Evolutionary conservation across 345 rosid species (phyloP).

Genomic region (Trapa bicornis): DNA sequence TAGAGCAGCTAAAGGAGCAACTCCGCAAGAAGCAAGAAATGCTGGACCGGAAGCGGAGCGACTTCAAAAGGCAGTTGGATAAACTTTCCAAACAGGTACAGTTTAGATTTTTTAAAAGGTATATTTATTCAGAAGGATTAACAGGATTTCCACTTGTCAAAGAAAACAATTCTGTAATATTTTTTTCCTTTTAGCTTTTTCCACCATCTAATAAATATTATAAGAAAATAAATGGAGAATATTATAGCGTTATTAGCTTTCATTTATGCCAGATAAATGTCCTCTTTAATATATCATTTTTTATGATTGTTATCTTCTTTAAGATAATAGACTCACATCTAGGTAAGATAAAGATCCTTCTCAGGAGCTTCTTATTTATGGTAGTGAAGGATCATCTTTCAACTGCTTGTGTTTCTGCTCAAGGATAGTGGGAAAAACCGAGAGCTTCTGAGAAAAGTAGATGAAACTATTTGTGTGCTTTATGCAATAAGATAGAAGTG

Average conservation of each 20-base stretch:
- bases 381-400: not conserved
- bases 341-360: not conserved
- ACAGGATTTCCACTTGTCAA: not conserved
- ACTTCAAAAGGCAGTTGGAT: conserved; percentile 60
- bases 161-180: not conserved
- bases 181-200: not conserved
- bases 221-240: not conserved
- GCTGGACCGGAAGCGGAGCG: conserved; percentile 78
- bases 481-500: not conserved
- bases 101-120: not conserved
- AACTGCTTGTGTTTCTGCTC: not conserved
- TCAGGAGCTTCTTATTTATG: not conserved
- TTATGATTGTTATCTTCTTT: no score
- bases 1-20: conserved; percentile 76
- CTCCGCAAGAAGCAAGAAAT: conserved; percentile 82
- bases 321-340: not conserved
- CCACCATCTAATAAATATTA: not conserved
- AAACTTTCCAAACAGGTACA: conserved; percentile 19
- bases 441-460: not conserved
- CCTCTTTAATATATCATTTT: not conserved
- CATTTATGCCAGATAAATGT: not conserved
- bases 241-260: not conserved
- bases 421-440: not conserved
- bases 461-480: not conserved
- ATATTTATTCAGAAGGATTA: not conserved